A percentile compares a stretch with the other conserved stretches of the same genome.
Evolutionary conservation across 345 rosid species (phyloP).

Genomic region (Turnera subulata): DNA sequence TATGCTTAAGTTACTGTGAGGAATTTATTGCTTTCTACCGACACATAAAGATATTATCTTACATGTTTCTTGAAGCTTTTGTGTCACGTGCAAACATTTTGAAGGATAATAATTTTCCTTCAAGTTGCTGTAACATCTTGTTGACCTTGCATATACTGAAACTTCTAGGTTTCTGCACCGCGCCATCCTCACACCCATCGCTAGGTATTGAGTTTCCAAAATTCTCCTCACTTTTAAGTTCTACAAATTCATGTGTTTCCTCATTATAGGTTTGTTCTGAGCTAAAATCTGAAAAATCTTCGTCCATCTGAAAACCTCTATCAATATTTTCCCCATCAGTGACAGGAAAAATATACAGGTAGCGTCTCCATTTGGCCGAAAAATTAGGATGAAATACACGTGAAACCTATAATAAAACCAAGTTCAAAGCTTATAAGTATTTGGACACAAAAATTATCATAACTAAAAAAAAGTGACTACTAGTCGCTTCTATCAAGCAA

Average conservation of each 20-base stretch:
- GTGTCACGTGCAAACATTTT: constrained; percentile 93
- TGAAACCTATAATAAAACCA: constrained; percentile 46
- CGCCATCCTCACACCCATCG: constrained; percentile 35
- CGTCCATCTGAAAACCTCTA: constrained; percentile 28
- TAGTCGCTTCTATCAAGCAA: not conserved
- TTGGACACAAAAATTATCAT: not conserved
- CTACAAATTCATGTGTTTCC: constrained; percentile 28
- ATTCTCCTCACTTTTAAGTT: constrained; percentile 27
- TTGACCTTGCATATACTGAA: constrained; percentile 67
- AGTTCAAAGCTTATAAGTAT: constrained; percentile 11
- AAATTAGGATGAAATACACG: constrained; percentile 91
- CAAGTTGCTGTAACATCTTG: constrained; percentile 65
- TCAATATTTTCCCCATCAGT: constrained; percentile 41
- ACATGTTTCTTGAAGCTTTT: constrained; percentile 87
- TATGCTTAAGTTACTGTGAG: too few species aligned
- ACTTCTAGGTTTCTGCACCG: constrained; percentile 40
- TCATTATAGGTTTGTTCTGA: constrained; percentile 18
- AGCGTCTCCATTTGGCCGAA: constrained; percentile 95
- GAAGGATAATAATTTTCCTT: constrained; percentile 79
- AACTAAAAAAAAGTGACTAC: too few species aligned
- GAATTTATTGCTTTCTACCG: too few species aligned
- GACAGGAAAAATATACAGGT: constrained; percentile 81
- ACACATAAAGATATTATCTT: constrained; percentile 25
- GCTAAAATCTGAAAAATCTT: constrained; percentile 21
- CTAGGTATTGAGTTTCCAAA: constrained; percentile 19